Evolutionary conservation across 2,329 filamentous ascomycete species (phyloP).

Genomic region (Monosporascus cannonballus): DNA sequence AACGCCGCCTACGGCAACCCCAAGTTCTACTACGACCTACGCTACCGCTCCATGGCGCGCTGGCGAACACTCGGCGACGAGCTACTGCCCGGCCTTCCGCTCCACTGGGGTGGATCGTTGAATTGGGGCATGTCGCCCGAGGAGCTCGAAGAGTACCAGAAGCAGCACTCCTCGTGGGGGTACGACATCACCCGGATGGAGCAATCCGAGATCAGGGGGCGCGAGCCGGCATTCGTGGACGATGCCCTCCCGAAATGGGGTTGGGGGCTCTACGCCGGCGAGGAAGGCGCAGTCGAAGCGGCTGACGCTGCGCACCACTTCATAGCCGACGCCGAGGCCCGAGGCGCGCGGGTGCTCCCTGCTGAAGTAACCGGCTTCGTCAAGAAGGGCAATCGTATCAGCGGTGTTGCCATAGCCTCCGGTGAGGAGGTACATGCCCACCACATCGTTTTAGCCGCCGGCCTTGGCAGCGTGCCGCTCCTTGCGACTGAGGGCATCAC

Average conservation of each 20-base stretch:
- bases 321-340: constrained; percentile 10
- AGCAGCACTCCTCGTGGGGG: constrained; percentile 20
- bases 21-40: constrained; percentile 23
- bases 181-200: constrained; percentile 19
- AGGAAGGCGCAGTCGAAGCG: constrained; percentile 27
- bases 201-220: constrained; percentile 10
- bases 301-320: constrained; percentile 17
- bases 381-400: constrained; percentile 6
- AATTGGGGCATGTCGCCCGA: constrained; percentile 17
- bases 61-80: constrained; percentile 18
- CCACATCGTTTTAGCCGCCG: constrained; percentile 26
- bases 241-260: constrained; percentile 17
- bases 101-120: constrained; percentile 21
- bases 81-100: constrained; percentile 14
- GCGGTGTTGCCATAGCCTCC: constrained; percentile 10
- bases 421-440: constrained; percentile 12
- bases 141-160: constrained; percentile 15
- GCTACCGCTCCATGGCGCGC: constrained; percentile 20
- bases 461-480: constrained; percentile 20
- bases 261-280: constrained; percentile 10
- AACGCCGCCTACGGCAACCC: constrained; percentile 23
- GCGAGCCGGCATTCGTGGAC: constrained; percentile 16
- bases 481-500: constrained; percentile 16
- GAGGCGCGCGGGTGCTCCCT: constrained; percentile 10
- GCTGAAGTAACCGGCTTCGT: constrained; percentile 11